These are phyloP conservation scores for Lodderomyces theae DNA, from an alignment of 1,139 yeast genomes.

Conservation along the genomic window DNA sequence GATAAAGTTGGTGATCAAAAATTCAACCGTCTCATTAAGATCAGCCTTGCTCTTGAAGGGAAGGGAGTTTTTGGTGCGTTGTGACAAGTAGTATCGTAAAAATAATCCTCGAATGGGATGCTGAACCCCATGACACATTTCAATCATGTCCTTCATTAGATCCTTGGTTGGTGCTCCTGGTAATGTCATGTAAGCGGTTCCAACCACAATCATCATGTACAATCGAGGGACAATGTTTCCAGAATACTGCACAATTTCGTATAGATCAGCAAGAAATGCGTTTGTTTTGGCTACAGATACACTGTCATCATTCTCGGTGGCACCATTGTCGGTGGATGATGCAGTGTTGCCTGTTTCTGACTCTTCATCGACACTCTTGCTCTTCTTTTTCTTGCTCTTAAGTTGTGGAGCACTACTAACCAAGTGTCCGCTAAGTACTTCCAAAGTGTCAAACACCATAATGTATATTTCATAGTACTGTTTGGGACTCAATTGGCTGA, in stretches of 20 bases:
- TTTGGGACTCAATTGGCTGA: constrained; percentile 76
- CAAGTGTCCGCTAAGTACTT: constrained; percentile 62
- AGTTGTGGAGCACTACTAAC: constrained; percentile 57
- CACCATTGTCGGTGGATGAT: background rate
- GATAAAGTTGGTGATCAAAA: constrained; percentile 80
- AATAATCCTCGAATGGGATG: constrained; percentile 91
- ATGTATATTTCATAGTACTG: constrained; percentile 92
- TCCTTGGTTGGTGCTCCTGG: constrained; percentile 81
- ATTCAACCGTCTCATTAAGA: constrained; percentile 63
- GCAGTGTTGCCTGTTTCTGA: background rate
- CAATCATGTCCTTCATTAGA: constrained; percentile 93
- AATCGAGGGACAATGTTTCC: constrained; percentile 90
- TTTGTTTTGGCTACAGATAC: constrained; percentile 17
- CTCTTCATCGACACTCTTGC: no score
- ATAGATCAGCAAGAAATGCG: constrained; percentile 83
- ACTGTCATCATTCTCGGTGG: constrained; percentile 1
- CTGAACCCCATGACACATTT: constrained; percentile 98
- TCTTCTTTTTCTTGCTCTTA: background rate
- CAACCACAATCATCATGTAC: constrained; percentile 93
- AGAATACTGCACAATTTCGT: constrained; percentile 93
- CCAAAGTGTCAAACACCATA: constrained; percentile 79
- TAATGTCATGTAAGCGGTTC: constrained; percentile 79
- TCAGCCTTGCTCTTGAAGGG: constrained; percentile 49
- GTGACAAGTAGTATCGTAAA: constrained; percentile 82
- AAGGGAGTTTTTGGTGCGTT: constrained; percentile 71